Conservation (phyloP, 257 asterid species). For the Nicotiana obtusifolia region DNA sequence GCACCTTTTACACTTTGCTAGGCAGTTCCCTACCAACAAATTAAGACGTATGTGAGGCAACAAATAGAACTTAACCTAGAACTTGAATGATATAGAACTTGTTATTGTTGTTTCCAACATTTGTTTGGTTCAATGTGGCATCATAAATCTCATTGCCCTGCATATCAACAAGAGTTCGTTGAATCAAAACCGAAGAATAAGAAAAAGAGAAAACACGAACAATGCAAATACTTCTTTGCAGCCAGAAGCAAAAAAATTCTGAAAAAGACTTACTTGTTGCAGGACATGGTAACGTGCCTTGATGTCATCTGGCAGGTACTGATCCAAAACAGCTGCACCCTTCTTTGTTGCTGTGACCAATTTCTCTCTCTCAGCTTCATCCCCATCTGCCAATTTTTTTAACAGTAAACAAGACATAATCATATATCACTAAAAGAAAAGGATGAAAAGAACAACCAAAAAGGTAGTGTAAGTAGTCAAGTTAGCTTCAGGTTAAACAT, state of each 20-base stretch:
- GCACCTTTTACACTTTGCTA: not conserved
- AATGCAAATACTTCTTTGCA: conserved; percentile 6
- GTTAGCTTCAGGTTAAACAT: not conserved
- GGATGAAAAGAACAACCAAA: not conserved
- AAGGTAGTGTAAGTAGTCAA: not conserved
- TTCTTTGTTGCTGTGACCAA: conserved; percentile 60
- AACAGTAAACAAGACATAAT: not conserved
- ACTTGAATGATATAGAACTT: conserved; percentile 74
- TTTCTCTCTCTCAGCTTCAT: conserved; percentile 37
- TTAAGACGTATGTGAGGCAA: not conserved
- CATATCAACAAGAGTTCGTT: conserved; percentile 8
- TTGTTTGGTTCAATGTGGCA: conserved; percentile 92
- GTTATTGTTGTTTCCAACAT: conserved; percentile 81
- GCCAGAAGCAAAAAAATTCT: not conserved
- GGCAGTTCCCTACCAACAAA: not conserved
- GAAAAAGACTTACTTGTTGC: conserved; percentile 45
- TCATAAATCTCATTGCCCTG: conserved; percentile 80
- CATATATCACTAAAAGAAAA: not conserved
- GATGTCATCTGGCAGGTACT: conserved; percentile 62
- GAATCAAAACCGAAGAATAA: not conserved
- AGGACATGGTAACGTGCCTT: conserved; percentile 80
- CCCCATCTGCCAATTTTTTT: conserved; percentile 5
- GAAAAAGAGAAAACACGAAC: not conserved
- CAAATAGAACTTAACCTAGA: conserved; percentile 41
- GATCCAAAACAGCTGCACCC: conserved; percentile 83